Evolutionary conservation across 148 eudicot genomes (phyloP), one percentile per base, ranked within the genome.

Genomic region (Polygonum aviculare): DNA sequence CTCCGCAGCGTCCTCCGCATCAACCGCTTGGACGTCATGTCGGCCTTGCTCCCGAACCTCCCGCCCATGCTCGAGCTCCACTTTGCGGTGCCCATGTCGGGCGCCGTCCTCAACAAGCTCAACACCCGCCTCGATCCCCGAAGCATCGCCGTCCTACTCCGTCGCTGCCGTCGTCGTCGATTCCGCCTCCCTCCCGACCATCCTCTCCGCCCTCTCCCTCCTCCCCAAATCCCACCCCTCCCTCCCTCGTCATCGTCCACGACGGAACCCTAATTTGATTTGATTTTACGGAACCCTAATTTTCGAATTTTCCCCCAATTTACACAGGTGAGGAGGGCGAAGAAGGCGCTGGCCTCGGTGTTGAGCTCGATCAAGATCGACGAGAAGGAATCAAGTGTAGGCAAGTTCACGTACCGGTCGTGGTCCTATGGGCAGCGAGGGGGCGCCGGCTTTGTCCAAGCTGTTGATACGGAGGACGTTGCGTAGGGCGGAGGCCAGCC

Each of bases 31-130:
- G 78, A 90, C 0, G 97, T 92, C 1, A 91, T 92, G 1, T 88
- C 95, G n/a, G 87, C 89, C 16, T 16, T 92, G 21, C 91, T 93
- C 35, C 93, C 95, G 2, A 92, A 92, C 51, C 78, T 82, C 12
- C 97, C 95, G 0, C 95, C 97, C 36, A 77, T 82, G 72, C 89
- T 84, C 76, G 95, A 92, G 80, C 88, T 90, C 55, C 93, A 90
- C 19, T 92, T 90, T 54, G 91, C 93, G 18, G 83, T 87, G 10
- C 94, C 95, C 6, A 88, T 90, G 91, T 57, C 89, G 14, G 95
- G 90, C 22, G 84, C 88, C 0, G 45, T 85, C 3, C 84, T 87
- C 45, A 87, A 87, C 57, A 82, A 74, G 75, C 63, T 87, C 62
- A 87, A 87, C 26, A 87, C 84, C 69, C 87, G 90, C 18, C 88